Base-by-base conservation (phyloP, 345 rosid genomes). In the Brassica rapa region DNA sequence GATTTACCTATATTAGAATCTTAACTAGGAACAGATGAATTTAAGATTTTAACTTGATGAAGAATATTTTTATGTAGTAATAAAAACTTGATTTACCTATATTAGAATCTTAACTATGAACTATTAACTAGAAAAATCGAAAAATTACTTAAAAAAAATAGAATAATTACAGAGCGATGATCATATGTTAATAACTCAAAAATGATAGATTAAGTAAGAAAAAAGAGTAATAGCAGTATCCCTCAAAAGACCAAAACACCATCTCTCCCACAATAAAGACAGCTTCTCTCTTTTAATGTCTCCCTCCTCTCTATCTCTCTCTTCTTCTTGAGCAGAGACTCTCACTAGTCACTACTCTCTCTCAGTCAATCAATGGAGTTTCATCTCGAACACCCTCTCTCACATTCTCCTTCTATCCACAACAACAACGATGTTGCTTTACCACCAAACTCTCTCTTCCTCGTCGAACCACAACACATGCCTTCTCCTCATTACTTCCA, bases 361-460 rank as follows among this genome's bases (percentile, higher is more conserved):
- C 56, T 49, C 56, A 4, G 6, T 49, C 35, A 65, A 49, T 74
- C 83, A 25, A 93, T 91, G 98, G 96, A 87, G 76, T 88, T 87
- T 78, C 86, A 86, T 77, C 97, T 93, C 14, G 93, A 89, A 83
- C 83, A 87, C 81, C 98, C 98, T 15, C 82, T 91, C 15, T 76
- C 39, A 82, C 80, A 39, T 29, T 70, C 77, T 77, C 62, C 79
- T 78, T 62, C 77, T 74, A 68, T 60, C 37, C 66, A 66, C 33
- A 27, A 41, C 35, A 59, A 64, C 69, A 59, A 77, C 32, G 71
- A 74, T 71, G 39, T 65, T 51, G 4, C 71, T 3, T 43, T 70
- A 64, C 80, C 80, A 61, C 64, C 82, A 49, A 1, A 49, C 23
- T 72, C 88, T 67, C 88, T 91, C 56, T 88, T 93, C 79, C 79